Conservation (phyloP, 176 grass and related monocot species). For the Cenchrus americanus region DNA sequence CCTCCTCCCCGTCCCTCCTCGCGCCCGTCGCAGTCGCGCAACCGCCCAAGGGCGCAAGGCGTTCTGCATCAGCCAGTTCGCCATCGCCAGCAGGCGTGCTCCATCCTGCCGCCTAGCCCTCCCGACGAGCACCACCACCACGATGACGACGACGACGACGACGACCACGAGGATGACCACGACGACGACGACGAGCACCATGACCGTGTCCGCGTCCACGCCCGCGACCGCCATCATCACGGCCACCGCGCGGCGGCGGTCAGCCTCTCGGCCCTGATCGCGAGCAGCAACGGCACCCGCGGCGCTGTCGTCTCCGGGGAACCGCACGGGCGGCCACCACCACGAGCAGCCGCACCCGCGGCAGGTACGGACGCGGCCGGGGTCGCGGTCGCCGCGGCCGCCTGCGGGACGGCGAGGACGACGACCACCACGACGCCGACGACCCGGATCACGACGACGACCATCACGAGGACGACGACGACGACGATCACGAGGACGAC, state of each 20-base stretch:
- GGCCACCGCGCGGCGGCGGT: background rate
- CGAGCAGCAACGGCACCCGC: slow-evolving; percentile 18
- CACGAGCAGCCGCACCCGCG: slow-evolving; percentile 38
- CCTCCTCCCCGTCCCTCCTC: slow-evolving; percentile 44
- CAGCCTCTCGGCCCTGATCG: slow-evolving; percentile 14
- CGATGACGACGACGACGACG: background rate
- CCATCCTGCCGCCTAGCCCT: slow-evolving; percentile 53
- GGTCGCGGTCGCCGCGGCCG: slow-evolving; percentile 15
- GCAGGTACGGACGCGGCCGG: background rate
- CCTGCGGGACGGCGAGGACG: slow-evolving; percentile 17
- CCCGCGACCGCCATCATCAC: background rate
- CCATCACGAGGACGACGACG: background rate
- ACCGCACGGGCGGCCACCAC: slow-evolving; percentile 41
- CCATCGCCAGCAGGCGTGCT: slow-evolving; percentile 80
- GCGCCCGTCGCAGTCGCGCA: slow-evolving; percentile 30
- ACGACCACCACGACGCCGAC: slow-evolving; percentile 25
- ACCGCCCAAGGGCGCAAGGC: slow-evolving; percentile 49
- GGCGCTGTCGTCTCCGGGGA: background rate
- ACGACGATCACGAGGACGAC: background rate
- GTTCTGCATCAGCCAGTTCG: slow-evolving; percentile 83
- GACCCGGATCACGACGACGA: slow-evolving; percentile 11
- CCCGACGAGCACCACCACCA: slow-evolving; percentile 47
- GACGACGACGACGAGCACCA: background rate
- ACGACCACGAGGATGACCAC: background rate
- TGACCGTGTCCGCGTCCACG: background rate